Percentiles rank a stretch among this genome's conserved stretches.
Evolutionary conservation across 2,329 filamentous ascomycete species (phyloP).

Genomic region (Emergomyces orientalis): DNA sequence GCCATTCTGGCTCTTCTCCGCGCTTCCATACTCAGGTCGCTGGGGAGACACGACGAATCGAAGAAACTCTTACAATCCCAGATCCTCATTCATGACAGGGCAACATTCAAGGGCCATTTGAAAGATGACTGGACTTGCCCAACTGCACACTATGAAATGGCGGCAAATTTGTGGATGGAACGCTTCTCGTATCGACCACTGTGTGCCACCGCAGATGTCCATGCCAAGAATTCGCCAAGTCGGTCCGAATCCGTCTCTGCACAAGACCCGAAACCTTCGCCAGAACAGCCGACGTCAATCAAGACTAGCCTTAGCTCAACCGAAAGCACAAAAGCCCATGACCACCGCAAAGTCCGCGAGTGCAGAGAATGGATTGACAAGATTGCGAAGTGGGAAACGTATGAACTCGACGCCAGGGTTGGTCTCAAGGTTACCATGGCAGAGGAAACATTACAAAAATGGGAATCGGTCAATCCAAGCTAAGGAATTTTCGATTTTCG

Average conservation of each 20-base stretch:
- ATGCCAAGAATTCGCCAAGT: neutral
- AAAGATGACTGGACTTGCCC: constrained; percentile 57
- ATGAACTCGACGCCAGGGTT: constrained; percentile 52
- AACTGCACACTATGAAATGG: constrained; percentile 77
- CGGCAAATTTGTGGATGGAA: constrained; percentile 69
- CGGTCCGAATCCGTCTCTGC: neutral
- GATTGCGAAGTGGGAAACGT: constrained; percentile 51
- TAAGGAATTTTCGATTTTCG: neutral
- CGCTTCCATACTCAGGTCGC: constrained; percentile 55
- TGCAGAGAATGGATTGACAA: constrained; percentile 49
- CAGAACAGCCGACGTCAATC: neutral
- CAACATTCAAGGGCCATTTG: constrained; percentile 43
- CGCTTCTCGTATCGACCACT: constrained; percentile 28
- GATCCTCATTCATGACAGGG: constrained; percentile 51
- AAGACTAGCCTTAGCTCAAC: constrained; percentile 13
- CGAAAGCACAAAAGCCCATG: constrained; percentile 14
- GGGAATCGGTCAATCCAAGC: constrained; percentile 24
- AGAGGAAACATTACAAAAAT: constrained; percentile 36
- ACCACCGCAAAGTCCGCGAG: constrained; percentile 38
- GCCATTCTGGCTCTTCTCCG: constrained; percentile 59
- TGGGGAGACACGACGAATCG: constrained; percentile 56
- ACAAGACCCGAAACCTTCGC: neutral
- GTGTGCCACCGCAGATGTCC: constrained; percentile 1
- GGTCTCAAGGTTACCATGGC: constrained; percentile 42
- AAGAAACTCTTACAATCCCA: constrained; percentile 52